Evolutionary conservation across 116 monocot genomes (phyloP), one percentile per base, ranked within the genome.

Genomic region (Trichopus zeylanicus): DNA sequence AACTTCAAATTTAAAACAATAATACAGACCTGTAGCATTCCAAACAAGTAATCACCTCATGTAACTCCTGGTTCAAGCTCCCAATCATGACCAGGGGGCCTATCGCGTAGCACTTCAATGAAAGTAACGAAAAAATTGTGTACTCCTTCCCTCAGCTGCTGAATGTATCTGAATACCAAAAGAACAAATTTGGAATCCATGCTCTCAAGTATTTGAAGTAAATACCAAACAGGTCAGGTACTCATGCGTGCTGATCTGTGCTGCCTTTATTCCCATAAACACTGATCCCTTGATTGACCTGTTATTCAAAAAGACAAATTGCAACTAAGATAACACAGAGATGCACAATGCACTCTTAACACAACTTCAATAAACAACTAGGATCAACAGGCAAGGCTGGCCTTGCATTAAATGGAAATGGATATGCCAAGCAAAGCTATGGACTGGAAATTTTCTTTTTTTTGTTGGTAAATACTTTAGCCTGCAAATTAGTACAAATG

Each of bases 201-300:
- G 6, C 31, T 11, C 29, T 60, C 13, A n/a, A 46, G n/a, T 47
- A 23, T 20, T 10, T 0, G n/a, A 19, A 24, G 26, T 1, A 37
- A 19, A 12, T 27, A 47, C 3, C 11, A 51, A 57, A 63, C 16
- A 16, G 38, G 29, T 25, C 8, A 55, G 39, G 55, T 59, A 82
- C 92, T 56, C 53, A 99, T 92, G 98, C 98, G 78, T 99, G 98
- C 78, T 99, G 98, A 76, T 99, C 98, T 6, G 98, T 99, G 85
- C 98, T 99, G 68, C 98, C 98, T 81, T 99, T 99, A 68, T 99
- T 99, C 53, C 98, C 98, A 83, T 99, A 99, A 4, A 99, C 98
- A 67, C 75, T 80, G 57, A 99, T 51, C 28, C 98, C 98, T 71
- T 99, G 98, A 85, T 99, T 99, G 38, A 99, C 98, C 98, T 99